A percentile compares a stretch with the other conserved stretches of the same genome.
Conservation (phyloP, 768 basidiomycete species). For the Paxillus rubicundulus region DNA sequence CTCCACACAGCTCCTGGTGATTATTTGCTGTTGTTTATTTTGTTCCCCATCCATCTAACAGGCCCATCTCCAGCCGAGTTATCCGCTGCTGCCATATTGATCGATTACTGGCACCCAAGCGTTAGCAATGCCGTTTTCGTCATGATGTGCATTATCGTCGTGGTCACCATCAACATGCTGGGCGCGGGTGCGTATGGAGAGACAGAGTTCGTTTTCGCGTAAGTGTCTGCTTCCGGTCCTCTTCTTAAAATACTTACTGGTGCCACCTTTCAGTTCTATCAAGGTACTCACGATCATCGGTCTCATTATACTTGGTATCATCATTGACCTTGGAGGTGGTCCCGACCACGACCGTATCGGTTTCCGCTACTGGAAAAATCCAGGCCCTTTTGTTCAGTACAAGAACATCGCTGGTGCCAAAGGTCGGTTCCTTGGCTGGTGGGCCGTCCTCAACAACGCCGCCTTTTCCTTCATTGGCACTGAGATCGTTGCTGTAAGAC, state of each 20-base stretch:
- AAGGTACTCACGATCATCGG: conserved; percentile 86
- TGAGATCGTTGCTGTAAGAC: conserved; percentile 83
- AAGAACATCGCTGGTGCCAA: conserved; percentile 57
- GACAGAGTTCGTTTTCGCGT: conserved; percentile 85
- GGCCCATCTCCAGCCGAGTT: conserved; percentile 23
- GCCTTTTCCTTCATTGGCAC: conserved; percentile 94
- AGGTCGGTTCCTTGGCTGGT: conserved; percentile 76
- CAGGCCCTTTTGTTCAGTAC: conserved; percentile 84
- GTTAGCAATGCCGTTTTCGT: conserved; percentile 79
- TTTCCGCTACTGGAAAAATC: conserved; percentile 75
- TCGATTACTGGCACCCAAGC: conserved; percentile 64
- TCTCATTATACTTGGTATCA: conserved; percentile 62
- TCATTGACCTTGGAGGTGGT: conserved; percentile 87
- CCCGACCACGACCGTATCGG: conserved; percentile 70
- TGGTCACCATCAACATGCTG: conserved; percentile 70
- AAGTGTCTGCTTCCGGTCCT: not conserved
- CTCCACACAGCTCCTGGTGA: conserved; percentile 26
- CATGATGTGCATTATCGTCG: conserved; percentile 69
- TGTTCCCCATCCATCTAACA: not conserved
- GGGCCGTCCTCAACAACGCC: conserved; percentile 76
- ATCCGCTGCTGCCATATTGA: conserved; percentile 60
- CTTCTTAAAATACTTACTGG: not conserved
- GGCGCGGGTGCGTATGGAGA: conserved; percentile 82
- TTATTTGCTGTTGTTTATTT: not conserved
- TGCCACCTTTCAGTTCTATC: conserved; percentile 50